Evolutionary conservation across 495 filamentous ascomycete genomes (phyloP), one percentile per base, ranked within the genome.

Genomic region (Tuber umbilicatum): DNA sequence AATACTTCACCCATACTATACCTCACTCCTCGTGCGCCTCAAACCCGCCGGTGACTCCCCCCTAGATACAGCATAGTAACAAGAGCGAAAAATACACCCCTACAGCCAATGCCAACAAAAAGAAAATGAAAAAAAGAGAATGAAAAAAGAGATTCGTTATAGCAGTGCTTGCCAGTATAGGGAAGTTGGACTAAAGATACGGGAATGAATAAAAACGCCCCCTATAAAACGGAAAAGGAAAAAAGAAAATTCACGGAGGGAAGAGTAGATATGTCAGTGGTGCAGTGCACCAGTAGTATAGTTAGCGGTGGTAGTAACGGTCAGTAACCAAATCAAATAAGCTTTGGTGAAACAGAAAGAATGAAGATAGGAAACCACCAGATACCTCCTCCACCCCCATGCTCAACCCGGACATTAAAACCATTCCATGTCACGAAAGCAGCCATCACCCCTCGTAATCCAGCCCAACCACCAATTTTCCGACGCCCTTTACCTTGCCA

Each of bases 381-480:
- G 64, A 47, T 67, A 60, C 69, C 70, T 74, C 72, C 68, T 69
- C 71, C 68, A 72, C 45, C 41, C 45, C 55, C 35, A 31, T 74
- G 50, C 69, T 43, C 37, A 38, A 37, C 68, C 60, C 69, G 35
- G 43, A 41, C 77, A 69, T 73, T 73, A 76, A 55, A 7, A 12
- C 27, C 41, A 43, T 21, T 69, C 42, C 42, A 42, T 69, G 17
- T 70, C 21, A 69, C 35, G 14, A 23, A 17, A 43, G 47, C 23
- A 38, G 39, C 37, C 55, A 77, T 73, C 70, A 79, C n/a, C 77
- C 72, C 42, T 82, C 80, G 14, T 82, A 70, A 42, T 82, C 80
- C 72, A 82, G n/a, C 7, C 80, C 81, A 70, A 82, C 80, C 31
- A 82, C 81, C 41, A 82, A 71, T 70, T 60, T 80, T 47, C 81